These are phyloP conservation scores for Phyllosticta citribraziliensis DNA, from an alignment of 2,329 filamentous ascomycete species.

Conservation along the genomic window DNA sequence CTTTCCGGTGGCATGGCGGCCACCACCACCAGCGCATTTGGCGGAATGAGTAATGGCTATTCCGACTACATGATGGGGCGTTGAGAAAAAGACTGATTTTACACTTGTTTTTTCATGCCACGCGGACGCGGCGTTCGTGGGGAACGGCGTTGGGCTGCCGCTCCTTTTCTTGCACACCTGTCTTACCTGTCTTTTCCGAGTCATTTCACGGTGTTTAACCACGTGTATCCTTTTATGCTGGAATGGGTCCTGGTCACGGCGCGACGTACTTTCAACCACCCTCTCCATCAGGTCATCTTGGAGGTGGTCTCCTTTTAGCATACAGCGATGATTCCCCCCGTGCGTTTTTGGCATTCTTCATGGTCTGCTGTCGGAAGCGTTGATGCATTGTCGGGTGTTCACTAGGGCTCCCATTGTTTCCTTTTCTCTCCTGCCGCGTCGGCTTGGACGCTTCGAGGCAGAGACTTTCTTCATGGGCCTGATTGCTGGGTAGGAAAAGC, in stretches of 20 bases:
- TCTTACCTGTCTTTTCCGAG: slow-evolving; percentile 26
- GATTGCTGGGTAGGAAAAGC: slow-evolving; percentile 9
- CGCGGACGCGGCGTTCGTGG: neutral
- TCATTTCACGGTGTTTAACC: slow-evolving; percentile 30
- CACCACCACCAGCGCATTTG: slow-evolving; percentile 21
- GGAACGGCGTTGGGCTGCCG: slow-evolving; percentile 10
- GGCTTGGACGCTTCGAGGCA: slow-evolving; percentile 3
- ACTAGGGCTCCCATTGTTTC: slow-evolving; percentile 4
- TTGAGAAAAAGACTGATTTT: slow-evolving; percentile 4
- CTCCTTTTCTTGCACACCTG: slow-evolving; percentile 11
- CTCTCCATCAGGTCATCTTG: slow-evolving; percentile 24
- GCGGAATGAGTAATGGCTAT: slow-evolving; percentile 22
- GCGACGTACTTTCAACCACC: slow-evolving; percentile 14
- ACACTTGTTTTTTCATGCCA: slow-evolving; percentile 3
- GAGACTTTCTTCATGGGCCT: slow-evolving; percentile 10
- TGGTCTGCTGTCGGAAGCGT: slow-evolving; percentile 8
- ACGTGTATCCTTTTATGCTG: slow-evolving; percentile 20
- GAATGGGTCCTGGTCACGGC: slow-evolving; percentile 23
- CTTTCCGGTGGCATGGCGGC: slow-evolving; percentile 26
- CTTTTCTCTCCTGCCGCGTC: slow-evolving; percentile 1
- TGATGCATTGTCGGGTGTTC: slow-evolving; percentile 11
- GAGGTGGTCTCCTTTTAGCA: slow-evolving; percentile 30
- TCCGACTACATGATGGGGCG: slow-evolving; percentile 32
- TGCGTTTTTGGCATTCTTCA: slow-evolving; percentile 20
- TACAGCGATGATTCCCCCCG: slow-evolving; percentile 36